Evolutionary conservation across 1,284 basidiomycete species (phyloP).

Genomic region (Cryptococcus sp.): DNA sequence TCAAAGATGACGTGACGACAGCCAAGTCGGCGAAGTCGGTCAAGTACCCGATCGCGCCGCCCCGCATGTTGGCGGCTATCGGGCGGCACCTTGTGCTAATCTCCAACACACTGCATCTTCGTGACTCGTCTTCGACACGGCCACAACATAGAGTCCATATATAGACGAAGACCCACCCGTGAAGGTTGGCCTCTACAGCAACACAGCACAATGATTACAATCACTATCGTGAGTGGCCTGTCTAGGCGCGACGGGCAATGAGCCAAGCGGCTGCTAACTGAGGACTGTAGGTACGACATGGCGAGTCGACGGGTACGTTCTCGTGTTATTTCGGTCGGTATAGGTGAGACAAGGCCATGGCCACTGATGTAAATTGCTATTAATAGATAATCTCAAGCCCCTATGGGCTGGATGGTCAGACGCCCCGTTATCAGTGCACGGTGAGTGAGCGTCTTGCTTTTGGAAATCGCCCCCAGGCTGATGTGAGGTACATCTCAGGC

Average conservation of each 20-base stretch:
- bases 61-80: no score
- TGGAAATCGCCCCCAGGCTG: neutral
- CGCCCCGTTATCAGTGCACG: conserved; percentile 75
- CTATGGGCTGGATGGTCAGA: conserved; percentile 82
- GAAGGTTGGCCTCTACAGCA: no score
- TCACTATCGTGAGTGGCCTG: conserved; percentile 45
- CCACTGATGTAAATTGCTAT: neutral
- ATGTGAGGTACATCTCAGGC: conserved; percentile 1
- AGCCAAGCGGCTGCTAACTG: neutral
- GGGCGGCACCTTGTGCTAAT: no score
- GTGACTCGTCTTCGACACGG: no score
- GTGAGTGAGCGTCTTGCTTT: conserved; percentile 51
- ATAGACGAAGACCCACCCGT: no score
- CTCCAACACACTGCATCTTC: no score
- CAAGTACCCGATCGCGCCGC: no score
- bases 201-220: conserved; percentile 45
- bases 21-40: no score
- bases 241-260: neutral
- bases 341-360: conserved; percentile 4
- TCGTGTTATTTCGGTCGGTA: conserved; percentile 1
- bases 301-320: conserved; percentile 67
- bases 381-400: conserved; percentile 48
- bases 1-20: no score
- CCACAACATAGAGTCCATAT: no score
- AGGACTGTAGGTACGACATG: conserved; percentile 63